Conservation (phyloP, 768 basidiomycete species). For the Tephrocybe sp. region DNA sequence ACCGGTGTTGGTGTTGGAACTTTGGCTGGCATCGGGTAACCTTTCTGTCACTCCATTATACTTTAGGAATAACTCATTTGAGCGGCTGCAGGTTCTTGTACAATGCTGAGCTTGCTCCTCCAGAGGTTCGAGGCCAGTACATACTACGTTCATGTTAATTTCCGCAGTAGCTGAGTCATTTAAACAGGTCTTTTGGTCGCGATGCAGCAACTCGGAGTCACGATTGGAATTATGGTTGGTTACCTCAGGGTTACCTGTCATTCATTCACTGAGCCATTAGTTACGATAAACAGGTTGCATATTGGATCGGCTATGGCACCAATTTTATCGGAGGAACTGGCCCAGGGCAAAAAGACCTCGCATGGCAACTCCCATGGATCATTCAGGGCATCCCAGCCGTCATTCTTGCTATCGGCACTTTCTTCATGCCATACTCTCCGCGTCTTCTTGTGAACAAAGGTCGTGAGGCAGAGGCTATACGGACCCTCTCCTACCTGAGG, state of each 20-base stretch:
- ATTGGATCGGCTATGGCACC: slow-evolving; percentile 18
- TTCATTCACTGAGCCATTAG: not conserved
- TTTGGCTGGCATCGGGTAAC: slow-evolving; percentile 14
- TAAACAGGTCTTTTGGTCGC: slow-evolving; percentile 14
- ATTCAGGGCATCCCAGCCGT: slow-evolving; percentile 36
- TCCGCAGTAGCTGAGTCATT: not conserved
- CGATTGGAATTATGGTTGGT: slow-evolving; percentile 16
- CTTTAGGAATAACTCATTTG: not conserved
- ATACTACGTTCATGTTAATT: not conserved
- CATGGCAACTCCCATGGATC: slow-evolving; percentile 20
- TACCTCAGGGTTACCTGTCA: not conserved
- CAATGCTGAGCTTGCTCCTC: slow-evolving; percentile 17
- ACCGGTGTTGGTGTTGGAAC: slow-evolving; percentile 17
- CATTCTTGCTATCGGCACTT: slow-evolving; percentile 22
- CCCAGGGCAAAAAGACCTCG: slow-evolving; percentile 10
- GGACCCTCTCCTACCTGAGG: slow-evolving; percentile 32
- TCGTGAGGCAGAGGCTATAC: slow-evolving; percentile 32
- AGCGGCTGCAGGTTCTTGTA: slow-evolving; percentile 10
- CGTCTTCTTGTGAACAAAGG: slow-evolving; percentile 40
- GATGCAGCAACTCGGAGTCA: slow-evolving; percentile 18
- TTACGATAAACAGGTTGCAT: slow-evolving; percentile 9
- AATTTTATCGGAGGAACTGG: slow-evolving; percentile 18
- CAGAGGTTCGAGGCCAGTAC: slow-evolving; percentile 14
- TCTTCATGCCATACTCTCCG: slow-evolving; percentile 40
- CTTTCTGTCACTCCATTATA: not conserved